Evolutionary conservation across 1,139 yeast genomes (phyloP).

Genomic region (Lipomyces yarrowii): DNA sequence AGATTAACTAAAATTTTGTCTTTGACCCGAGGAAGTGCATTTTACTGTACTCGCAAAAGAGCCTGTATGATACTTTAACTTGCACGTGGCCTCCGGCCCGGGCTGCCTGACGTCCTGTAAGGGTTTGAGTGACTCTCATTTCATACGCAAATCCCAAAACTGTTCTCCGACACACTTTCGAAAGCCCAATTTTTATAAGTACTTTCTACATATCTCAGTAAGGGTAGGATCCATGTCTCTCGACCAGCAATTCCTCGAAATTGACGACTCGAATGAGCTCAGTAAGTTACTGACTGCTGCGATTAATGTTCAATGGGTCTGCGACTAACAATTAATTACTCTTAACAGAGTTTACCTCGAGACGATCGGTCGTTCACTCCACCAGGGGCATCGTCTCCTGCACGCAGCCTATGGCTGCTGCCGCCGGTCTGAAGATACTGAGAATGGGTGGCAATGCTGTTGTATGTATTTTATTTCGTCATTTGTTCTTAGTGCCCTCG

Average conservation of each 20-base stretch:
- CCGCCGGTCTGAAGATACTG: slow-evolving; percentile 69
- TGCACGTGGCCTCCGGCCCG: neutral
- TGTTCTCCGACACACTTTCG: neutral
- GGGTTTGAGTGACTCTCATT: neutral
- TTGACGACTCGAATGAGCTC: slow-evolving; percentile 27
- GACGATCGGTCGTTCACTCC: slow-evolving; percentile 79
- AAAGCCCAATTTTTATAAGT: neutral
- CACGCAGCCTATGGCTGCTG: slow-evolving; percentile 74
- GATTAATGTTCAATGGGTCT: neutral
- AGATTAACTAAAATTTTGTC: too few relatives aligned
- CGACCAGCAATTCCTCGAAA: slow-evolving; percentile 31
- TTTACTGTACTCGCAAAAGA: too few relatives aligned
- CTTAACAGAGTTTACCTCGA: slow-evolving; percentile 50
- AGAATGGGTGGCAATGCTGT: slow-evolving; percentile 79
- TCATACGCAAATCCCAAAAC: neutral
- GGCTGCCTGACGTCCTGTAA: neutral
- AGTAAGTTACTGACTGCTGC: neutral
- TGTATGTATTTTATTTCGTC: slow-evolving; percentile 15
- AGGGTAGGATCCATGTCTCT: slow-evolving; percentile 19
- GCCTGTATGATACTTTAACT: too few relatives aligned
- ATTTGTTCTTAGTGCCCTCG: neutral
- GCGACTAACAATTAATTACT: neutral
- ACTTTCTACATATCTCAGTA: neutral
- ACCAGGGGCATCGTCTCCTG: slow-evolving; percentile 74
- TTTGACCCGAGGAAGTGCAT: too few relatives aligned